Evolutionary conservation across 1,139 yeast species (phyloP).

Genomic region (Yarrowia galli): DNA sequence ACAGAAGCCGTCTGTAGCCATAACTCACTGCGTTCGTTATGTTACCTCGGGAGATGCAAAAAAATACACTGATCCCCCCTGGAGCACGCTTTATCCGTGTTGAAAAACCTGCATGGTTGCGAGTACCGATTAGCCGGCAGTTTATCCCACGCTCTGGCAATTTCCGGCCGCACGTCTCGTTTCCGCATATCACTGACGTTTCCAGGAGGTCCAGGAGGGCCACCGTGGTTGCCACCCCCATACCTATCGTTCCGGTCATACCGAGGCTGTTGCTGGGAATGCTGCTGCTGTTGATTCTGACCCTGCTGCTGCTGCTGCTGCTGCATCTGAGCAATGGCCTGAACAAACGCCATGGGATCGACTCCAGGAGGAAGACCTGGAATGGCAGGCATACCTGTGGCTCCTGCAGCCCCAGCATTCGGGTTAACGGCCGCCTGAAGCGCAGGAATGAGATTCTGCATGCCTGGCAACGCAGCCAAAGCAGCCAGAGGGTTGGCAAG

Average conservation of each 20-base stretch:
- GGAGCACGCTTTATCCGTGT: constrained; percentile 26
- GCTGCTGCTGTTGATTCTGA: neutral
- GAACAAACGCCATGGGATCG: constrained; percentile 32
- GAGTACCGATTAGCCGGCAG: constrained; percentile 31
- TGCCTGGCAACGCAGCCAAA: constrained; percentile 22
- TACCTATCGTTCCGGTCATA: neutral
- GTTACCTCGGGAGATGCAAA: constrained; percentile 24
- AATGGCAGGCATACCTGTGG: neutral
- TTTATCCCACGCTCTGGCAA: constrained; percentile 2
- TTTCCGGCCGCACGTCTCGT: constrained; percentile 27
- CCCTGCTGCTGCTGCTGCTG: constrained; percentile 6
- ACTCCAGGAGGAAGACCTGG: constrained; percentile 22
- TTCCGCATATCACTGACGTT: constrained; percentile 13
- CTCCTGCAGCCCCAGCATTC: neutral
- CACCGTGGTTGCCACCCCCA: neutral
- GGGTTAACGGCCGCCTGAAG: constrained; percentile 10
- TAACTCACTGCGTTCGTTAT: no score
- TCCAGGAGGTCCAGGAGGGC: no score
- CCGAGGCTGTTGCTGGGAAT: neutral
- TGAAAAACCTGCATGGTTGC: constrained; percentile 34
- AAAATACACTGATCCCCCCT: constrained; percentile 37
- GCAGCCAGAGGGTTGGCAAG: constrained; percentile 30
- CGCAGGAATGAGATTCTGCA: constrained; percentile 21
- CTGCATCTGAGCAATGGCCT: constrained; percentile 26
- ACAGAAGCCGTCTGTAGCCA: no score